These are phyloP conservation scores for Tillandsia leiboldiana DNA, from an alignment of 176 grass and related monocot genomes.

Conservation along the genomic window DNA sequence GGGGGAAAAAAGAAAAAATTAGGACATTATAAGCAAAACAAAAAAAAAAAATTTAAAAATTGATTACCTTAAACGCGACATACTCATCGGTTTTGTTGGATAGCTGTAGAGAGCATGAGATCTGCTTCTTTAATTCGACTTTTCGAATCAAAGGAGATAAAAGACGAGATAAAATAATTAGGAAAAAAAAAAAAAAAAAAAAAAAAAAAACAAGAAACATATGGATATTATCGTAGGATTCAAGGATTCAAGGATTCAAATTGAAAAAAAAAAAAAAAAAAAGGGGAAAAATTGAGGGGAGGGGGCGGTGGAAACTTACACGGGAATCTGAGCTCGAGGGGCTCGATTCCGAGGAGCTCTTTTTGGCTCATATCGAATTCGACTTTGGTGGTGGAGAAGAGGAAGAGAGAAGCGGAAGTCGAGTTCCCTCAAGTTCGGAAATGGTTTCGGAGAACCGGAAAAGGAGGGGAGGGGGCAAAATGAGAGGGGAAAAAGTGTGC, in stretches of 20 bases:
- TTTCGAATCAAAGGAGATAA: background rate
- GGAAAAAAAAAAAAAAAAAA: conserved; percentile 1
- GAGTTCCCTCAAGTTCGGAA: too few species aligned
- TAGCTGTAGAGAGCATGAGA: conserved; percentile 75
- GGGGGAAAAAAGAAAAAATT: too few species aligned
- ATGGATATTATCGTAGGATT: background rate
- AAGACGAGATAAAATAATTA: background rate
- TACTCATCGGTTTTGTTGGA: conserved; percentile 59
- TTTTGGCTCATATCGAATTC: conserved; percentile 38
- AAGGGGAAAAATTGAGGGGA: background rate
- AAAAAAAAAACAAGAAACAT: conserved; percentile 2
- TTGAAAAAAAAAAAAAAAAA: background rate
- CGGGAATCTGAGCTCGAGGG: conserved; percentile 57
- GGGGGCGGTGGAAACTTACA: conserved; percentile 33
- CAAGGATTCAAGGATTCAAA: background rate
- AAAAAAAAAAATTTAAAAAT: background rate
- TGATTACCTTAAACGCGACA: conserved; percentile 71
- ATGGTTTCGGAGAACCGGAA: background rate
- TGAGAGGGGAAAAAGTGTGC: conserved; percentile 25
- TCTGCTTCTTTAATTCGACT: conserved; percentile 92
- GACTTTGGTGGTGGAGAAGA: background rate
- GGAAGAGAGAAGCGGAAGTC: conserved; percentile 2
- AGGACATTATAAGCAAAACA: background rate
- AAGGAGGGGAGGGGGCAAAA: background rate
- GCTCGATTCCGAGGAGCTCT: conserved; percentile 58